A percentile compares a stretch with the other conserved stretches of the same genome.
These are phyloP conservation scores for Tremella yokohamensis DNA, from an alignment of 768 basidiomycete species.

Conservation along the genomic window DNA sequence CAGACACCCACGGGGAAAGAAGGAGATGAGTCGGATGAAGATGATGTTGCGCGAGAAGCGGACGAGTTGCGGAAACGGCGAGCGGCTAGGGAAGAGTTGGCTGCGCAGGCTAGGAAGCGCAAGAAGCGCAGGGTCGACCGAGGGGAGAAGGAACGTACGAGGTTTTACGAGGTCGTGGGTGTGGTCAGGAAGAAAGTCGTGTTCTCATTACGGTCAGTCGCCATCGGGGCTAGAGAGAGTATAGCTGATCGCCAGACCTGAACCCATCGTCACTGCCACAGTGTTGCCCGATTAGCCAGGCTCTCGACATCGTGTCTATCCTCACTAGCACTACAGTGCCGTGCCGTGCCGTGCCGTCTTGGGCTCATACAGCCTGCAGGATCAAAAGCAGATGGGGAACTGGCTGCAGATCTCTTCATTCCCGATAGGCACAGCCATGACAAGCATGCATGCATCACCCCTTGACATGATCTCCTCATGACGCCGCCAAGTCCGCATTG, in stretches of 20 bases:
- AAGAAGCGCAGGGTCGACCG: conserved; percentile 4
- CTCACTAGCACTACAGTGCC: too few relatives aligned
- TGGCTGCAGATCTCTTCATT: neutral
- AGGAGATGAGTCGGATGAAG: conserved; percentile 9
- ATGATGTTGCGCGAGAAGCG: conserved; percentile 2
- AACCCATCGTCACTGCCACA: conserved; percentile 50
- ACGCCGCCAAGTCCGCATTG: conserved; percentile 40
- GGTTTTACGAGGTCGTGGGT: conserved; percentile 46
- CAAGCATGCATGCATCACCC: conserved; percentile 1
- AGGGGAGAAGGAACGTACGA: conserved; percentile 30
- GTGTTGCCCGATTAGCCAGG: conserved; percentile 39
- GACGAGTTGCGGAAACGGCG: conserved; percentile 8
- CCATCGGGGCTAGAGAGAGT: neutral
- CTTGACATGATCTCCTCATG: conserved; percentile 9
- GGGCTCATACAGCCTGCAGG: neutral
- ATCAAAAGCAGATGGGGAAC: neutral
- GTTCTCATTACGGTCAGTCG: conserved; percentile 45
- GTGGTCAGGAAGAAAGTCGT: conserved; percentile 48
- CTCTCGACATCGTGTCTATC: neutral
- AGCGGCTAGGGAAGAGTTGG: neutral
- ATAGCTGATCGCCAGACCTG: conserved; percentile 33
- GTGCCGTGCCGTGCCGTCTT: too few relatives aligned
- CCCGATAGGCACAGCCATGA: neutral
- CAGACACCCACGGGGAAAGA: neutral
- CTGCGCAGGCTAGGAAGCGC: conserved; percentile 7